Conservation (phyloP, 768 basidiomycete species). For the Cubamyces lactineus region DNA sequence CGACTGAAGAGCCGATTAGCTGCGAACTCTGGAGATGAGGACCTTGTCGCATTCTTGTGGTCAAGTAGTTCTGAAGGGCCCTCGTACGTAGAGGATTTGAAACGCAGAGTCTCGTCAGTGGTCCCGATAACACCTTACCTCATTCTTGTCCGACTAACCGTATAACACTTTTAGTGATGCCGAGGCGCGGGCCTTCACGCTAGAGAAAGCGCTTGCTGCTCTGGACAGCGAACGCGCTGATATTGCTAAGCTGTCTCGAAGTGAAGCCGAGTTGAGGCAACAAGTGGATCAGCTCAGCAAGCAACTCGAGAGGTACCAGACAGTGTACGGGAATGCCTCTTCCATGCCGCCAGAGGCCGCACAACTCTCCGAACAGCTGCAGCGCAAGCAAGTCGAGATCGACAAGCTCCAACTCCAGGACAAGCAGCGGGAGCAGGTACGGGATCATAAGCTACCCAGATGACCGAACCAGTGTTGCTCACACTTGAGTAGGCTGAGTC, state of each 20-base stretch:
- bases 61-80: constrained; percentile 54
- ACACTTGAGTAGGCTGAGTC: constrained; percentile 58
- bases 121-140: too few relatives aligned
- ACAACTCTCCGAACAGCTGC: constrained; percentile 56
- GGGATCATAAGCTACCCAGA: too few relatives aligned
- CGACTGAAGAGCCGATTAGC: constrained; percentile 79
- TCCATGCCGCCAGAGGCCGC: constrained; percentile 53
- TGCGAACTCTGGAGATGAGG: constrained; percentile 68
- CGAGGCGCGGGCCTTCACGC: constrained; percentile 50
- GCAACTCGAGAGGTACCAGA: constrained; percentile 63
- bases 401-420: constrained; percentile 62
- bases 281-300: constrained; percentile 49
- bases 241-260: constrained; percentile 48
- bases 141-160: too few relatives aligned
- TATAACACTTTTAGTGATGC: constrained; percentile 46
- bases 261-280: constrained; percentile 54
- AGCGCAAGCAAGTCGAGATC: constrained; percentile 70
- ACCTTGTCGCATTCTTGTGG: constrained; percentile 73
- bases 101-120: constrained; percentile 58
- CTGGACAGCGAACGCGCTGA: constrained; percentile 58
- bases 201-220: constrained; percentile 52
- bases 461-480: background rate
- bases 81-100: constrained; percentile 54
- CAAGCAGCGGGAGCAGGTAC: constrained; percentile 65
- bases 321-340: constrained; percentile 61